phyloP scores from a whole-genome alignment of 2,329 filamentous ascomycete genomes.

The Pseudofabraea citricarpa region DNA sequence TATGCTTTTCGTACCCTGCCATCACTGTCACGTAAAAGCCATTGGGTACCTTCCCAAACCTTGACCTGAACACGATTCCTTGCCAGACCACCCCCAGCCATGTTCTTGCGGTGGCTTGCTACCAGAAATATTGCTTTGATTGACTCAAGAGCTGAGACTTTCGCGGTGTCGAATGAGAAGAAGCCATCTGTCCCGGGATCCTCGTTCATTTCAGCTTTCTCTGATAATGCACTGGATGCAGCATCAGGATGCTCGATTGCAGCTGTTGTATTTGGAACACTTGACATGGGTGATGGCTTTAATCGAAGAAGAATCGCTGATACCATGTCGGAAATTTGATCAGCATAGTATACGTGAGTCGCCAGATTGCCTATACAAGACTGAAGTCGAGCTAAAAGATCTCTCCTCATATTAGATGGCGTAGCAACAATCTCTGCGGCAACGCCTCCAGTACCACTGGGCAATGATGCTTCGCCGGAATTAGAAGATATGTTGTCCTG shows the following conservation, averaged over 20 bases:
- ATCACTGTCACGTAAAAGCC: slow-evolving; percentile 78
- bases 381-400: slow-evolving; percentile 68
- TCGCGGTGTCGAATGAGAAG: slow-evolving; percentile 59
- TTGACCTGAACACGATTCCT: slow-evolving; percentile 72
- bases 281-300: slow-evolving; percentile 54
- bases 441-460: slow-evolving; percentile 18
- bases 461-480: slow-evolving; percentile 4
- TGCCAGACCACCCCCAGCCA: slow-evolving; percentile 58
- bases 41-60: slow-evolving; percentile 96
- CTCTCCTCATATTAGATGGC: slow-evolving; percentile 48
- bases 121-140: slow-evolving; percentile 80
- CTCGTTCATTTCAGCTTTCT: slow-evolving; percentile 43
- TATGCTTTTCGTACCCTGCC: slow-evolving; percentile 79
- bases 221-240: slow-evolving; percentile 41
- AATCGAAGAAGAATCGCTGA: slow-evolving; percentile 72
- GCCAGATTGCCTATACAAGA: slow-evolving; percentile 85
- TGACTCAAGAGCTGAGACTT: slow-evolving; percentile 65
- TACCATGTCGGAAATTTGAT: slow-evolving; percentile 95
- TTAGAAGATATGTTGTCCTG: slow-evolving; percentile 17
- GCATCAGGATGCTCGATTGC: slow-evolving; percentile 39
- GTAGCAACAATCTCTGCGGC: slow-evolving; percentile 35
- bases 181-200: slow-evolving; percentile 50
- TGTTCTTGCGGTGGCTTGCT: slow-evolving; percentile 64
- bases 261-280: slow-evolving; percentile 36
- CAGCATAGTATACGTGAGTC: slow-evolving; percentile 93